A percentile compares a stretch with the other conserved stretches of the same genome.
These are phyloP conservation scores for Epithele typhae DNA, from an alignment of 768 basidiomycete genomes.

Conservation along the genomic window DNA sequence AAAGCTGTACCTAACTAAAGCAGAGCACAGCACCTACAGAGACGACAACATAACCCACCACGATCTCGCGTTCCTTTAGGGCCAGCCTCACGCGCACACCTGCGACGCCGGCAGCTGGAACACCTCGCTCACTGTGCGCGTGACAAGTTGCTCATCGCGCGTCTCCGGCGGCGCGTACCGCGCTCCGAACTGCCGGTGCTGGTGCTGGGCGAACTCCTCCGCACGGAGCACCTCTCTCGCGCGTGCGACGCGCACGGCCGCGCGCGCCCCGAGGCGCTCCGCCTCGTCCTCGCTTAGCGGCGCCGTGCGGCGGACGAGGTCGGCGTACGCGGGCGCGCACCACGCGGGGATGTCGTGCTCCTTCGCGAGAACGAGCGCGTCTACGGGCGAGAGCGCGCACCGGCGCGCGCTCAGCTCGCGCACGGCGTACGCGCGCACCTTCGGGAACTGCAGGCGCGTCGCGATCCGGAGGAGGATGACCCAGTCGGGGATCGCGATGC, in stretches of 20 bases:
- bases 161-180: slow-evolving; percentile 10
- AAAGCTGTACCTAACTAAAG: no score
- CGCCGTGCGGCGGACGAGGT: slow-evolving; percentile 18
- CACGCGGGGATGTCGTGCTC: slow-evolving; percentile 18
- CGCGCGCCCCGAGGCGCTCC: slow-evolving; percentile 19
- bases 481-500: slow-evolving; percentile 28
- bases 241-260: slow-evolving; percentile 19
- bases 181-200: slow-evolving; percentile 12
- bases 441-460: slow-evolving; percentile 31
- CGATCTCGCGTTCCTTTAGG: no score
- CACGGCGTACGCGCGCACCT: slow-evolving; percentile 31
- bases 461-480: slow-evolving; percentile 36
- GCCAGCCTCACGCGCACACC: no score
- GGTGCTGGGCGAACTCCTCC: slow-evolving; percentile 10
- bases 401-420: slow-evolving; percentile 17
- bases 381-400: slow-evolving; percentile 10
- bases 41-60: no score
- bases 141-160: slow-evolving; percentile 17
- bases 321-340: slow-evolving; percentile 22
- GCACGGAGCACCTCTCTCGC: slow-evolving; percentile 23
- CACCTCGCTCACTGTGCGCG: slow-evolving; percentile 16
- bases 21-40: no score
- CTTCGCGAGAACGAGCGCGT: slow-evolving; percentile 18
- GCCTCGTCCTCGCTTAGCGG: slow-evolving; percentile 23
- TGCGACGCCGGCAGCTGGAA: slow-evolving; percentile 5